These are phyloP conservation scores for Andrographis paniculata DNA, from an alignment of 305 asterid species.

Conservation along the genomic window DNA sequence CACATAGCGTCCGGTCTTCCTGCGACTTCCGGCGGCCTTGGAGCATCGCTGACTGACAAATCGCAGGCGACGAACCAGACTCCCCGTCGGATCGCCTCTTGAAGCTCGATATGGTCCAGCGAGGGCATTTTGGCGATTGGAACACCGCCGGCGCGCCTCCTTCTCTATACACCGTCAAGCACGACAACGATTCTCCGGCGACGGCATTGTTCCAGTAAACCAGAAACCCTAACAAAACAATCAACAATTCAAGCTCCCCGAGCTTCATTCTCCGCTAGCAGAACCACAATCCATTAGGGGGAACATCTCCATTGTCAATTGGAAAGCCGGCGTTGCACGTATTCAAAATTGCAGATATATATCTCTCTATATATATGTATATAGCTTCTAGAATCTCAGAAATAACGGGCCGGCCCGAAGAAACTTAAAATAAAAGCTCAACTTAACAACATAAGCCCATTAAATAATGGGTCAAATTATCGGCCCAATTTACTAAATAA, in stretches of 20 bases:
- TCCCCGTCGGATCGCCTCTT: constrained; percentile 31
- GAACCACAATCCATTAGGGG: not conserved
- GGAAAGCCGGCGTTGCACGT: not conserved
- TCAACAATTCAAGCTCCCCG: constrained; percentile 2
- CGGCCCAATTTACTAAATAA: too few species aligned
- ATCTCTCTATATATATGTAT: too few species aligned
- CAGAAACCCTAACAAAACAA: constrained; percentile 29
- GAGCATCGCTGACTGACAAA: constrained; percentile 65
- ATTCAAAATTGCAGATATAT: too few species aligned
- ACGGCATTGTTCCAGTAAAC: constrained; percentile 21
- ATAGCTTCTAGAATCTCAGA: constrained; percentile 11
- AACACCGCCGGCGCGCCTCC: constrained; percentile 98
- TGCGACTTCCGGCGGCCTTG: constrained; percentile 82
- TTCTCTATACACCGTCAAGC: constrained; percentile 73
- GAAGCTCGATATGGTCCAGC: constrained; percentile 64
- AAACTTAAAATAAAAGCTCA: too few species aligned
- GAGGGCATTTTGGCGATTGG: constrained; percentile 93
- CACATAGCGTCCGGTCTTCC: constrained; percentile 85
- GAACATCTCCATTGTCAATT: constrained; percentile 1
- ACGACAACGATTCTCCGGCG: constrained; percentile 66
- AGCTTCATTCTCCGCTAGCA: constrained; percentile 18
- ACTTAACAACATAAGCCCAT: too few species aligned
- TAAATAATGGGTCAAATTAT: too few species aligned
- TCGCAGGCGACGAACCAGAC: constrained; percentile 24
- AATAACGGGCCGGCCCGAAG: not conserved